Evolutionary conservation across 1,139 yeast species (phyloP), one percentile per base, ranked within the genome.

Genomic region (Lodderomyces margitis): DNA sequence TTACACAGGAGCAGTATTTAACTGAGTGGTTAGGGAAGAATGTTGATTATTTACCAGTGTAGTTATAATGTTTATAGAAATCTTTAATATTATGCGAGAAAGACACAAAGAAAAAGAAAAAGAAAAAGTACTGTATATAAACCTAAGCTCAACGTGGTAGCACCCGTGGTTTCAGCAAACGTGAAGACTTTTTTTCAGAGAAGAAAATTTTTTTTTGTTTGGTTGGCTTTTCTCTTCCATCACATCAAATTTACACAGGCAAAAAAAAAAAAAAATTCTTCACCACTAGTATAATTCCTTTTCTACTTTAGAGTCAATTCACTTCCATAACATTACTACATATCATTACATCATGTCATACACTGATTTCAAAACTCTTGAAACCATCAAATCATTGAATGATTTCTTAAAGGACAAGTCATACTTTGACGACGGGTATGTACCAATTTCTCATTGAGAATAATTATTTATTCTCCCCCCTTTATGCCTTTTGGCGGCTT

Each of bases 341-440:
- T 20, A 23, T 15, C 27, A 23, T 12, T 16, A 17, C 30, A 24
- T 24, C 4, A 83, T 84, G 91, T 80, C 91, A 63, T 83, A 78
- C 78, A 67, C 88, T 51, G 88, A 83, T 66, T 83, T 83, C 80
- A 78, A 89, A 55, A 83, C 82, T 70, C 76, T 80, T 61, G 89
- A 83, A 73, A 77, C 97, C 66, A 73, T 91, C 66, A 75, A 85
- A 70, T 76, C 88, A 67, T 86, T 91, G 68, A 83, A 89, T 87
- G 78, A 78, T 59, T 83, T 79, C 80, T 83, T 91, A 73, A 87
- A 84, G 70, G 91, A 86, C 74, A 87, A 88, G 80, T 85, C 95
- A 55, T 89, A 88, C 86, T 66, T 89, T 61, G 92, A 87, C 68
- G 10, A 28, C 32, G 96, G 96, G 95, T 87, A 84, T 69, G 95